Conservation (phyloP, 139 green algal genomes). For the Ettlia oleoabundans region DNA sequence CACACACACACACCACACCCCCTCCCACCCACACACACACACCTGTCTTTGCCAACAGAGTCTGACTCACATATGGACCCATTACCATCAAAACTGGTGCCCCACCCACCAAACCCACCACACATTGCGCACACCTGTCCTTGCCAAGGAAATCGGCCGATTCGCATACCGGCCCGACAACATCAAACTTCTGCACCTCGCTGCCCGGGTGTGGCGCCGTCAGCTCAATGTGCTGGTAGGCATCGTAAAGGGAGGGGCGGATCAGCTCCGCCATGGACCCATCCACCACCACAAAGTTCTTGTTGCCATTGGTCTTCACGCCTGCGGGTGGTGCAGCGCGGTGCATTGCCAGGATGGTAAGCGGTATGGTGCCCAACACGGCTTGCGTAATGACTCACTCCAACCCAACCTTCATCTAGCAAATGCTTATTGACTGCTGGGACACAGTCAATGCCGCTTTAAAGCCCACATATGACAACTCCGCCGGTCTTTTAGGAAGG, state of each 20-base stretch:
- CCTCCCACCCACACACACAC: not conserved
- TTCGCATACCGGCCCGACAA: slow-evolving; percentile 97
- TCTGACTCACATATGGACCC: not conserved
- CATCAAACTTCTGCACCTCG: slow-evolving; percentile 76
- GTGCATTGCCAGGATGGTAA: not conserved
- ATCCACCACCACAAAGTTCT: slow-evolving; percentile 97
- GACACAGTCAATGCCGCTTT: no score
- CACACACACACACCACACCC: not conserved
- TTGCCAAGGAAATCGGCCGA: slow-evolving; percentile 97
- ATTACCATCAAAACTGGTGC: not conserved
- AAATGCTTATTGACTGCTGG: no score
- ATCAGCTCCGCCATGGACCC: slow-evolving; percentile 97
- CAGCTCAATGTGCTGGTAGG: slow-evolving; percentile 98
- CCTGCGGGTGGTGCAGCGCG: slow-evolving; percentile 50
- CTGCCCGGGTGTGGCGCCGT: slow-evolving; percentile 70
- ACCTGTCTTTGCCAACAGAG: not conserved
- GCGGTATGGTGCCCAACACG: not conserved
- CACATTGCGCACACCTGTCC: slow-evolving; percentile 60
- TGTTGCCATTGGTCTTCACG: slow-evolving; percentile 97
- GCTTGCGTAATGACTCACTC: no score
- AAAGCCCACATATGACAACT: no score
- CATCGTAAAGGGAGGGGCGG: slow-evolving; percentile 89
- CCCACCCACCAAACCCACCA: not conserved
- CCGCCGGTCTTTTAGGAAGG: no score
- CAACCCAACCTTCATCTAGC: no score